phyloP scores from a whole-genome alignment of 2,329 filamentous ascomycete species.

The Leptographium lundbergii region DNA sequence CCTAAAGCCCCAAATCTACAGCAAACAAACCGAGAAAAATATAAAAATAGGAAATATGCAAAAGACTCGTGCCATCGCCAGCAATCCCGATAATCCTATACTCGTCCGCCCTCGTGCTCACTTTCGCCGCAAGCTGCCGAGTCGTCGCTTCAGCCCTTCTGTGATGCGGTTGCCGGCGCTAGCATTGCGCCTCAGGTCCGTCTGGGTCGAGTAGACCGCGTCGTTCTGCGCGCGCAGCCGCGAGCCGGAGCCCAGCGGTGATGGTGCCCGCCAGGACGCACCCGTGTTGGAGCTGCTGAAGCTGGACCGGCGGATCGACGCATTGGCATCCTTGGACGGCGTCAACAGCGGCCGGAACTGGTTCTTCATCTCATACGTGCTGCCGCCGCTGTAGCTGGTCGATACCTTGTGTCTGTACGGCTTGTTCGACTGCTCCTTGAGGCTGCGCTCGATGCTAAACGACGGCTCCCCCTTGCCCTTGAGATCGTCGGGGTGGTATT shows the following conservation, averaged over 20 bases:
- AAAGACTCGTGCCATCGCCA: too few species aligned
- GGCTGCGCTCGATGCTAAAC: conserved; percentile 55
- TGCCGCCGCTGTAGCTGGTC: conserved; percentile 12
- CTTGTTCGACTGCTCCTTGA: conserved; percentile 44
- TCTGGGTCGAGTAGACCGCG: conserved; percentile 11
- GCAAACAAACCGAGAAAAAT: too few species aligned
- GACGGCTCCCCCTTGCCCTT: conserved; percentile 75
- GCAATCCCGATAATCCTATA: too few species aligned
- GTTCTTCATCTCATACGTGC: not conserved
- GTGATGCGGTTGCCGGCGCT: conserved; percentile 31
- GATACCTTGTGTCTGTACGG: conserved; percentile 3
- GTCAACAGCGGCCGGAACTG: conserved; percentile 1
- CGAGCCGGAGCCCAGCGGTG: not conserved
- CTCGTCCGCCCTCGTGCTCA: not conserved
- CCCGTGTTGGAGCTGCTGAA: conserved; percentile 24
- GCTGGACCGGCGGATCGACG: conserved; percentile 28
- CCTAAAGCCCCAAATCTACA: not conserved
- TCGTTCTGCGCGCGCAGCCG: not conserved
- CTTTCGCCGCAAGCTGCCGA: conserved; percentile 39
- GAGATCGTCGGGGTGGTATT: conserved; percentile 63
- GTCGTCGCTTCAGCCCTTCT: conserved; percentile 39
- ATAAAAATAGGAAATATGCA: too few species aligned
- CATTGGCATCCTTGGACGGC: conserved; percentile 13
- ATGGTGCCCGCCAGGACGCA: not conserved
- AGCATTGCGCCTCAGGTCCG: conserved; percentile 23